Conservation (phyloP, 208 protist species). For the Trypanosoma vivax region DNA sequence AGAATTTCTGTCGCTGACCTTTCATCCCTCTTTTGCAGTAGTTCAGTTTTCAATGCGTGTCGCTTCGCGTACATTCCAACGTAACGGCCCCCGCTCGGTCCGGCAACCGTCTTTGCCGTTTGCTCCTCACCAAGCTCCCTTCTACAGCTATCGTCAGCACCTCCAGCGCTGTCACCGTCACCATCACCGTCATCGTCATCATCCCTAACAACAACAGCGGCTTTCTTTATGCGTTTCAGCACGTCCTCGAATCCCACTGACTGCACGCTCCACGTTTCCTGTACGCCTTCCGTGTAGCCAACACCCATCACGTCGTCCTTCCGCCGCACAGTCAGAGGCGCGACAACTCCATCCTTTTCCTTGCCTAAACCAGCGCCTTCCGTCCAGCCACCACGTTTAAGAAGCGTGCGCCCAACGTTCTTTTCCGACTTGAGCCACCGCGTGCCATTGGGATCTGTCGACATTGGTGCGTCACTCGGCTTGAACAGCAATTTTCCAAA, state of each 20-base stretch:
- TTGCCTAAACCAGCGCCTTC: conserved; percentile 87
- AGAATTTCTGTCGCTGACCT: conserved; percentile 49
- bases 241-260: conserved; percentile 86
- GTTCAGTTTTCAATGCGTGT: conserved; percentile 79
- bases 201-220: conserved; percentile 20
- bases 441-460: conserved; percentile 74
- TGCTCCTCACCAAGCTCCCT: conserved; percentile 2
- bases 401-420: conserved; percentile 77
- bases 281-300: conserved; percentile 74
- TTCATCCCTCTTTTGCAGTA: conserved; percentile 34
- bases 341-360: conserved; percentile 67
- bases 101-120: conserved; percentile 3
- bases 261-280: conserved; percentile 81
- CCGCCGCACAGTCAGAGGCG: conserved; percentile 82
- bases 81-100: conserved; percentile 44
- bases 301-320: conserved; percentile 87
- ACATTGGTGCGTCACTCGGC: conserved; percentile 32
- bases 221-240: conserved; percentile 57
- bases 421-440: conserved; percentile 73
- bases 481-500: not conserved
- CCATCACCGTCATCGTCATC: conserved; percentile 23
- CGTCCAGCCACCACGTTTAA: conserved; percentile 89
- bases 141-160: not conserved
- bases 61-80: conserved; percentile 83
- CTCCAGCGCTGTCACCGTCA: conserved; percentile 7